Base-by-base conservation (phyloP, 768 basidiomycete genomes). In the Botryobasidium botryosum region DNA sequence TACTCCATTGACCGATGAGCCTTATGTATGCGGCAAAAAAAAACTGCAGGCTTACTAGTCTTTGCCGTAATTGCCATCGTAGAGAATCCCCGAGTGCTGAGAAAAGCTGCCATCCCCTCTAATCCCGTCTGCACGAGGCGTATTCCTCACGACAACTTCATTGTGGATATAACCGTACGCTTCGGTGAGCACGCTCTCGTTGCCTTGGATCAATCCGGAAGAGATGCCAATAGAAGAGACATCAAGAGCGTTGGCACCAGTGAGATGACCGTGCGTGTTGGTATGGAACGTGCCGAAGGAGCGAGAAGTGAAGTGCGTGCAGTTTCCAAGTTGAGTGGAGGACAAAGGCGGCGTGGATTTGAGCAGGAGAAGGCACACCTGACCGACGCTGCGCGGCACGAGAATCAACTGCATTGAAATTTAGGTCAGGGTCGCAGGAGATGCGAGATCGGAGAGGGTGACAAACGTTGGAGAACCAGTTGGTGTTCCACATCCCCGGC, bases 11-110 rank as follows among this genome's bases (percentile, higher is more conserved):
- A 26, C 26, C 18, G 21, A 15, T 5, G 8, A 12, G 33, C 36
- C 13, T n/a, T 21, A 35, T 3, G 21, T 20, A 27, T 17, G 40
- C n/a, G 13, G 17, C 4, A 35, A 43, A 20, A n/a, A 2, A 26
- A 17, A n/a, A 10, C 10, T 17, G 10, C 32, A 17, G 32, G 58
- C 65, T 45, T 39, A 68, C 65, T 59, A 68, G 48, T 65, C 68
- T 46, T 67, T 67, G 15, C 71, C 79, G 50, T 82, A 81, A 54
- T 80, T 80, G 32, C 79, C 79, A 40, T 75, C 77, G 54, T 79
- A 80, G 4, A 77, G 57, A n/a, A 79, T 63, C 17, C 78, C 78
- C 17, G 53, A 58, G 56, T 81, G 79, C 56, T 80, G 64, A 33
- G 51, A 49, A 49, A 67, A 67, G 42, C 59, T 61, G 2, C 65